Evolutionary conservation across 352 stramenopile species (phyloP).

Genomic region (Phytophthora syringae): DNA sequence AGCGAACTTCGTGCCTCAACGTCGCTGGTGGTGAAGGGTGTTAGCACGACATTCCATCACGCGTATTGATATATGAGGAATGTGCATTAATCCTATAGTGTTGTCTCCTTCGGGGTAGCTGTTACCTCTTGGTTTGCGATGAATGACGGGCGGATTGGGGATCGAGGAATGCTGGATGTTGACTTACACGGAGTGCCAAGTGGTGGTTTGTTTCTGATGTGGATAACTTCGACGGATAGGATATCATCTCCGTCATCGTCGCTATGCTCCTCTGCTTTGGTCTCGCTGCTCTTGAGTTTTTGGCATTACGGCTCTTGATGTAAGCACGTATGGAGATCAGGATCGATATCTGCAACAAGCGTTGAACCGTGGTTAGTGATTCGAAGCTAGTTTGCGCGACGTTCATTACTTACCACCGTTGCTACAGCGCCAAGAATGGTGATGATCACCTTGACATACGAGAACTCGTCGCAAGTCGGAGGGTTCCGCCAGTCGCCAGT

Average conservation of each 20-base stretch:
- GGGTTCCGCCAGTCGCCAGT: slow-evolving; percentile 51
- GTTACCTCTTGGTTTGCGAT: not conserved
- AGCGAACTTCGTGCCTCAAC: slow-evolving; percentile 66
- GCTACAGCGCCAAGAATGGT: slow-evolving; percentile 50
- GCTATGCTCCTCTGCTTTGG: slow-evolving; percentile 5
- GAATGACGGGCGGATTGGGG: slow-evolving; percentile 3
- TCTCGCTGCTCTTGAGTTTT: not conserved
- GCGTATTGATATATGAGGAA: slow-evolving; percentile 15
- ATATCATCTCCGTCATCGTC: slow-evolving; percentile 14
- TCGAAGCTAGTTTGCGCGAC: not conserved
- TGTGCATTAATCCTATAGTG: slow-evolving; percentile 3
- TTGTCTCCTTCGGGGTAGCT: slow-evolving; percentile 13
- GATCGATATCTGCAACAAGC: slow-evolving; percentile 38
- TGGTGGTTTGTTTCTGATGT: slow-evolving; percentile 1
- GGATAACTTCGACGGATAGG: slow-evolving; percentile 9
- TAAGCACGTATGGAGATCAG: slow-evolving; percentile 40
- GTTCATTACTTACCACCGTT: slow-evolving; percentile 34
- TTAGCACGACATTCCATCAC: slow-evolving; percentile 27
- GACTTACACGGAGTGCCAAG: not conserved
- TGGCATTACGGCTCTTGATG: slow-evolving; percentile 39
- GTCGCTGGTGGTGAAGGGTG: slow-evolving; percentile 72
- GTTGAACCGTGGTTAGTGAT: not conserved
- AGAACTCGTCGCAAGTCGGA: slow-evolving; percentile 43
- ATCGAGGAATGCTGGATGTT: not conserved
- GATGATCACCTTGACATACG: slow-evolving; percentile 42